Base-by-base conservation (phyloP, 139 green algal species). In the Chlamydomonas urium region DNA sequence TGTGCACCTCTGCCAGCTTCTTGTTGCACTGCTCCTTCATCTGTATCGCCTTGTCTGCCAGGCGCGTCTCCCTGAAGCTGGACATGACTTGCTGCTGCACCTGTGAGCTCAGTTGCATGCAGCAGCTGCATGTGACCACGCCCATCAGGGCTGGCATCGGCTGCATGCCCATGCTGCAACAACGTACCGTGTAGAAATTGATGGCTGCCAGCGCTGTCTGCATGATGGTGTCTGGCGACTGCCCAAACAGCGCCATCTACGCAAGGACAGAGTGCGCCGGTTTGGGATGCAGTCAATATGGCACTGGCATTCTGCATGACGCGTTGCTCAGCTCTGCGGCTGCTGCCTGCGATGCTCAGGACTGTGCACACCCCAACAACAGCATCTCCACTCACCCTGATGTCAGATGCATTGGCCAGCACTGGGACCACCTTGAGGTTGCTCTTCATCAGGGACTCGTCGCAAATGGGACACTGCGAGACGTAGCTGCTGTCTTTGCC, bases 1-100 rank as follows among this genome's bases (percentile, higher is more conserved):
- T 78, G 36, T 89, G 75, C 28, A 91, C 75, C 45, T 91, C 75
- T 67, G 77, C 69, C 61, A 92, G 76, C 77, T 90, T 92, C 36
- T 77, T 78, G 32, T 82, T 83, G 76, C 81, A 92, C 62, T 78
- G 63, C 3, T 89, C 75, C 38, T 92, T 80, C 38, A 88, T 80
- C 50, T 78, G 79, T 1, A 53, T 73, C 2, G 90, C 75, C 72
- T 86, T 88, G 38, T 79, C 60, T 45, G 60, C 60, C 32, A 67
- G 60, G 10, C 29, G n/a, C 19, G 60, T 28, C 60, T 82, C 53
- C 69, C 37, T 42, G 32, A 10, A 42, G 6, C 23, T 45, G 8
- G 60, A 67, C 5, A 67, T 26, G 14, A 67, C 26, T 21, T 67
- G 60, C 29, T 67, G 60, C 60, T 67, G 60, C 23, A 67, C n/a